A percentile compares a stretch with the other conserved stretches of the same genome.
These are phyloP conservation scores for Penicillium malachiteum DNA, from an alignment of 495 filamentous ascomycete species.

Conservation along the genomic window DNA sequence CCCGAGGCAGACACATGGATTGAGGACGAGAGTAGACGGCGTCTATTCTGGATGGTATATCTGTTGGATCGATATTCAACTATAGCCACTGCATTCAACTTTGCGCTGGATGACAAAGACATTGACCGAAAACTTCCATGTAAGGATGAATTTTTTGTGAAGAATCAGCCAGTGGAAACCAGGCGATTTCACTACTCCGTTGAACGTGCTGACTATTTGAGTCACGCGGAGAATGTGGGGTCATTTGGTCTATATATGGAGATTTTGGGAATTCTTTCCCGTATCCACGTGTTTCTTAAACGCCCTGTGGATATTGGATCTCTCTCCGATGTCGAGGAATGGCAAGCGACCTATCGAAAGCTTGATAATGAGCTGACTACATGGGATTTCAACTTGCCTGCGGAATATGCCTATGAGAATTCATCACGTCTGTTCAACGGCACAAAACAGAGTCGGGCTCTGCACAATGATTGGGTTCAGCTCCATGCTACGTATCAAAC, in stretches of 20 bases:
- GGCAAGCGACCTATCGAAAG: slow-evolving; percentile 82
- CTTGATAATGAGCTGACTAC: slow-evolving; percentile 73
- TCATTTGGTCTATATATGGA: slow-evolving; percentile 85
- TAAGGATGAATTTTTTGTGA: slow-evolving; percentile 79
- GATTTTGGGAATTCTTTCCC: slow-evolving; percentile 78
- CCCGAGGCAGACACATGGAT: slow-evolving; percentile 82
- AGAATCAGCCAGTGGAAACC: slow-evolving; percentile 80
- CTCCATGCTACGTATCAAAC: slow-evolving; percentile 77
- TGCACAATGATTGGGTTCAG: slow-evolving; percentile 85
- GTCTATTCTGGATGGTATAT: slow-evolving; percentile 93
- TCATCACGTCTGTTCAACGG: slow-evolving; percentile 69
- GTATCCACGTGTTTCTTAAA: slow-evolving; percentile 82
- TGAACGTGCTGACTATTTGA: slow-evolving; percentile 58
- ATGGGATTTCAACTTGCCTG: slow-evolving; percentile 81
- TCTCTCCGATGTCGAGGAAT: slow-evolving; percentile 78
- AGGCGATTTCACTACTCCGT: slow-evolving; percentile 67
- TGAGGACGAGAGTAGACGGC: slow-evolving; percentile 78
- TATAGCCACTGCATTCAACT: slow-evolving; percentile 84
- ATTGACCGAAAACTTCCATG: slow-evolving; percentile 86
- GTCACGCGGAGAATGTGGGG: slow-evolving; percentile 77
- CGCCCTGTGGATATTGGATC: slow-evolving; percentile 84
- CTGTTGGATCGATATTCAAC: slow-evolving; percentile 85
- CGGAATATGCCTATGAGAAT: slow-evolving; percentile 70
- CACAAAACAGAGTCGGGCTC: slow-evolving; percentile 56
- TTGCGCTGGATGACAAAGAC: slow-evolving; percentile 81